Conservation (phyloP, 768 basidiomycete genomes). For the Dioszegia hungarica region DNA sequence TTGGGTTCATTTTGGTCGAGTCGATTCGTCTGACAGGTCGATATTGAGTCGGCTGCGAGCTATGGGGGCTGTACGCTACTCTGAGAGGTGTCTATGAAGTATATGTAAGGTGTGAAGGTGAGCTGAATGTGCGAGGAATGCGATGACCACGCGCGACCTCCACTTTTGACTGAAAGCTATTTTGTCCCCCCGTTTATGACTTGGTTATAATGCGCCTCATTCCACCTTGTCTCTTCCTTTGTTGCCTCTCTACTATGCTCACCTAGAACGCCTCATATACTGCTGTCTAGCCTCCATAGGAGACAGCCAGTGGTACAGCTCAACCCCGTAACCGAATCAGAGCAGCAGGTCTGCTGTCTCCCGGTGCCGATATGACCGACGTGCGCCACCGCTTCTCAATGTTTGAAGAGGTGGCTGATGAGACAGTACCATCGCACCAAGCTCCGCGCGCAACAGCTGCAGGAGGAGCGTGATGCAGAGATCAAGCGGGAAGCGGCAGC, state of each 20-base stretch:
- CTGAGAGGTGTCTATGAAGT: no score
- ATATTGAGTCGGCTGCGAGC: no score
- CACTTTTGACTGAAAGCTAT: neutral
- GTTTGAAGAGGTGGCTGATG: neutral
- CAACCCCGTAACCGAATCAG: no score
- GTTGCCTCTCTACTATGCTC: no score
- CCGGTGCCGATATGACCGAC: neutral
- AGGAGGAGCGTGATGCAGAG: constrained; percentile 33
- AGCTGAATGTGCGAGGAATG: no score
- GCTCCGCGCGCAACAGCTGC: constrained; percentile 23
- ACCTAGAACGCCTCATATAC: no score
- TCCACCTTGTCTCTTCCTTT: no score
- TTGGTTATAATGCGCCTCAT: neutral
- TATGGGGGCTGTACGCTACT: no score
- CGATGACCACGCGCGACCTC: neutral
- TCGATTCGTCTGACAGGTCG: neutral
- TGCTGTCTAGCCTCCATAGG: no score
- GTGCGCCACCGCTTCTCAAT: neutral
- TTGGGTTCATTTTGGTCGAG: constrained; percentile 20
- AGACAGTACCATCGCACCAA: constrained; percentile 34
- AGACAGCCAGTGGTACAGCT: no score
- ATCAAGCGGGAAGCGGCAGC: constrained; percentile 26
- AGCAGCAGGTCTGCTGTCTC: no score
- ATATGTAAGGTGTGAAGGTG: no score
- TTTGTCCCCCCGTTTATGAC: neutral